Base-by-base conservation (phyloP, 2,329 filamentous ascomycete genomes). In the Fusarium sambucinum region DNA sequence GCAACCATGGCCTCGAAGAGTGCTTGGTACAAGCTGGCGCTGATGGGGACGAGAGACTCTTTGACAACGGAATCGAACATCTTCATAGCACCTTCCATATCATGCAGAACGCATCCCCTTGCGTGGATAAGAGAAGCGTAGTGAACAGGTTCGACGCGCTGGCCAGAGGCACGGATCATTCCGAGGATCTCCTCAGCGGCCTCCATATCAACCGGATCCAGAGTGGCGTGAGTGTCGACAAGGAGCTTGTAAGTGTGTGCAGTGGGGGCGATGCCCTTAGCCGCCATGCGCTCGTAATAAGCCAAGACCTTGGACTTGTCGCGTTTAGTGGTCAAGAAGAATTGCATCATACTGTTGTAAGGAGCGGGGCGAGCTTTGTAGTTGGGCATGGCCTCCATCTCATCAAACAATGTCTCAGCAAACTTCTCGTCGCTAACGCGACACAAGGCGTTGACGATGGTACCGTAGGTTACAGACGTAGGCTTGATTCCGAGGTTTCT, bases 301-400 rank as follows among this genome's bases (percentile, higher is more conserved):
- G 90, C 86, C 25, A 99, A 86, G 7, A 97, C 95, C 88, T 98
- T 98, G 79, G 86, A 83, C 82, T 96, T 95, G 79, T 99, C 95
- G 54, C 94, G 93, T 87, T 98, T 98, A 56, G 95, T 98, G 59
- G 93, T 97, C 72, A 98, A 85, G 87, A 98, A 99, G 83, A 97
- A 98, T 78, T 99, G 96, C 89, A 99, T 99, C 90, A 99, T 92
- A 80, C 93, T 97, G 85, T 99, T 97, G 86, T 99, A 99, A 1
- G 96, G 96, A 25, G 96, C 96, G 27, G 96, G 94, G 12, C 96
- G 91, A 40, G 96, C 93, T 85, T 97, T 98, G 87, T 99, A 99
- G 84, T 99, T 99, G 59, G 94, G 91, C 91, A 97, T 97, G 46
- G 91, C 89, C 83, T 99, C 96, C 96, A 99, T 99, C 83, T 99